Base-by-base conservation (phyloP, 495 filamentous ascomycete species). In the Cairneyella variabilis region DNA sequence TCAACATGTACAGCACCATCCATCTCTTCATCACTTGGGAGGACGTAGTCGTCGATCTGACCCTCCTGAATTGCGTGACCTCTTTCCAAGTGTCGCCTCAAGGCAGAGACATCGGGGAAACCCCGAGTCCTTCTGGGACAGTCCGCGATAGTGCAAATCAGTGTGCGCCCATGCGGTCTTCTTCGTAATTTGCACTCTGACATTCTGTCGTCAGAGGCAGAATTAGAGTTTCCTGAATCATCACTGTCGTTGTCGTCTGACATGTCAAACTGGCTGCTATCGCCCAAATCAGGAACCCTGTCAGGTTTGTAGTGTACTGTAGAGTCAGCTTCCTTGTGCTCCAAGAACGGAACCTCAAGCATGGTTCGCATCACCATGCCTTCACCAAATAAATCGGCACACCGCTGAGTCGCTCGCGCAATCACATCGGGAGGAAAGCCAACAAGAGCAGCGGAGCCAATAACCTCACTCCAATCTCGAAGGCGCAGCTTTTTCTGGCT, bases 401-500 rank as follows among this genome's bases (percentile, higher is more conserved):
- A 96, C 30, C 90, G 74, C 60, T 82, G 71, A 2, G 83, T 77
- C 0, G 89, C 75, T 42, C 86, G 76, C 37, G 78, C 74, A 7
- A 95, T 71, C 4, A 82, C 85, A 3, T 65, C 62, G 1, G 75
- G 60, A 0, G 83, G 69, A 64, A 88, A 86, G 0, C 85, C 88
- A 1, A 74, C 78, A 53, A 91, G 73, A 0, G 86, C 76, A 18
- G 90, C 90, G 0, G 88, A 69, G 8, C 86, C 86, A 26, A 95
- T 65, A 1, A 93, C 77, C 49, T 91, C 86, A 38, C 84, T 84
- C 90, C 90, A 96, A 65, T 92, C 86, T 2, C 88, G 79, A 4
- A 83, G 67, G 3, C 69, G 75, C 51, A 78, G 56, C 37, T 16
- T 59, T 38, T 23, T 57, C 21, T 53, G 25, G 9, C 46, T 23